These are phyloP conservation scores for Prunus mongolica DNA, from an alignment of 306 rosid genomes.

Conservation along the genomic window DNA sequence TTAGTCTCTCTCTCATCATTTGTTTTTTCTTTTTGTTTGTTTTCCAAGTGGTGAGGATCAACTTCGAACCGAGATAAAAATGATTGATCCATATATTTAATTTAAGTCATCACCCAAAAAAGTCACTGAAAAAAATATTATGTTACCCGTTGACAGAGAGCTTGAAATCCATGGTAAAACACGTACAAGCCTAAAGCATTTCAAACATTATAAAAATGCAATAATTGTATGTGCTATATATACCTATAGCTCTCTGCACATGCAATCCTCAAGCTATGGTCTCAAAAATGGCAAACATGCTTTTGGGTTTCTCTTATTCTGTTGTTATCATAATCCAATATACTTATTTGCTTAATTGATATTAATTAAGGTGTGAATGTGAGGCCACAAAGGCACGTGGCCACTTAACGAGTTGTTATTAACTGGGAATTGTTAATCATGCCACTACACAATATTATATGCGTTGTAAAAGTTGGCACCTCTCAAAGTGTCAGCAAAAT, in stretches of 20 bases:
- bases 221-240: neutral
- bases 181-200: neutral
- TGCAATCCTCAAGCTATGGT: neutral
- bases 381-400: constrained; percentile 47
- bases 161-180: neutral
- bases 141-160: neutral
- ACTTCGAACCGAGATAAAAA: constrained; percentile 48
- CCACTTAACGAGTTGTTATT: constrained; percentile 39
- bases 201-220: neutral
- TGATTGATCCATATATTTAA: neutral
- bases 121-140: neutral
- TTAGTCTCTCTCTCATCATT: too few relatives aligned
- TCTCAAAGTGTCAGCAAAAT: constrained; percentile 41
- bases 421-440: constrained; percentile 28
- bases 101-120: neutral
- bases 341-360: neutral
- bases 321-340: constrained; percentile 12
- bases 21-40: neutral
- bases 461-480: constrained; percentile 41
- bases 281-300: constrained; percentile 10
- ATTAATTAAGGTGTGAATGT: constrained; percentile 19
- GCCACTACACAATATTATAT: constrained; percentile 27
- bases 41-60: constrained; percentile 29
- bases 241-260: neutral
- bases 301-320: constrained; percentile 1